Evolutionary conservation across 371 early-diverging fungal species (phyloP).

Genomic region (Mucor irregularis): DNA sequence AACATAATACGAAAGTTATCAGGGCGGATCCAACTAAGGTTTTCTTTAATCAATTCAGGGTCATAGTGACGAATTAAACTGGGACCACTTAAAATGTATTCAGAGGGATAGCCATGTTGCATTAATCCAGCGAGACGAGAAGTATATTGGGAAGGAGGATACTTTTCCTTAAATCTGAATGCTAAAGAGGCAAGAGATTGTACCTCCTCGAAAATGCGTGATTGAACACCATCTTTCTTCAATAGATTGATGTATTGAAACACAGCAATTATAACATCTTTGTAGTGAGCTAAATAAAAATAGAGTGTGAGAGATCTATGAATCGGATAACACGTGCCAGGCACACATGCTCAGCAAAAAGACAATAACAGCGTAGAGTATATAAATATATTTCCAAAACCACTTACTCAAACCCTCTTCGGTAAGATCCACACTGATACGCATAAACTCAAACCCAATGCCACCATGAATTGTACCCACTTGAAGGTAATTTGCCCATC

Average conservation of each 20-base stretch:
- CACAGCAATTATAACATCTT: slow-evolving; percentile 75
- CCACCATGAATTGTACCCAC: slow-evolving; percentile 68
- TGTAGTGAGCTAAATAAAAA: slow-evolving; percentile 52
- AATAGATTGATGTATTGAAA: slow-evolving; percentile 91
- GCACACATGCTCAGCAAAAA: slow-evolving; percentile 1
- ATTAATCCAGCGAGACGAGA: slow-evolving; percentile 63
- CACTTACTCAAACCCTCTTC: slow-evolving; percentile 74
- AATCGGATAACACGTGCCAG: slow-evolving; percentile 1
- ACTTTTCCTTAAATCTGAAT: slow-evolving; percentile 87
- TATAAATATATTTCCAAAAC: neutral
- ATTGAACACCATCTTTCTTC: slow-evolving; percentile 64
- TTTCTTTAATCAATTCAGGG: slow-evolving; percentile 58
- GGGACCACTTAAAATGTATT: slow-evolving; percentile 71
- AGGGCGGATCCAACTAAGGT: slow-evolving; percentile 60
- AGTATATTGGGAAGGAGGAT: slow-evolving; percentile 57
- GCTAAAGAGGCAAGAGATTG: slow-evolving; percentile 66
- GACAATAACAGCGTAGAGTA: too few relatives aligned
- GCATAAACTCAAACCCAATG: slow-evolving; percentile 81
- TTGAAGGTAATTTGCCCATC: slow-evolving; percentile 81
- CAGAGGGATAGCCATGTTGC: slow-evolving; percentile 69
- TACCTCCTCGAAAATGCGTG: slow-evolving; percentile 80
- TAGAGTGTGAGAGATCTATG: neutral
- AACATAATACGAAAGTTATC: slow-evolving; percentile 69
- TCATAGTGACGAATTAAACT: slow-evolving; percentile 66
- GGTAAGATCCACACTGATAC: slow-evolving; percentile 79